Evolutionary conservation across 164 flowering plant genomes (phyloP).

Genomic region (Chimonanthus salicifolius): DNA sequence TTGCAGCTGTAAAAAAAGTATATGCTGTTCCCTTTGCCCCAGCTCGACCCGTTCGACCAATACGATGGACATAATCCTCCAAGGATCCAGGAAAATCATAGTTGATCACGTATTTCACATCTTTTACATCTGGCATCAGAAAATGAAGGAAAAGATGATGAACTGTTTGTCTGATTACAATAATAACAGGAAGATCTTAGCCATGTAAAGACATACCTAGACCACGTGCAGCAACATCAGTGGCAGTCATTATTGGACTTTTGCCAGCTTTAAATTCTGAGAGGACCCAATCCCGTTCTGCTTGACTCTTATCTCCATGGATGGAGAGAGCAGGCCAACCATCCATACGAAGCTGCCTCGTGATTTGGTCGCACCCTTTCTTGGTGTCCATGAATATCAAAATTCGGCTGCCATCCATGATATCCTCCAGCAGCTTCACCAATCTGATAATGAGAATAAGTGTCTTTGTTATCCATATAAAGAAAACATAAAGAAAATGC

Average conservation of each 20-base stretch:
- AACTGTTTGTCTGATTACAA: background rate
- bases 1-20: slow-evolving; percentile 90
- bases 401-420: slow-evolving; percentile 98
- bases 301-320: slow-evolving; percentile 98
- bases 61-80: slow-evolving; percentile 95
- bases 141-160: background rate
- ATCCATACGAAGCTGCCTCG: slow-evolving; percentile 98
- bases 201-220: slow-evolving; percentile 46
- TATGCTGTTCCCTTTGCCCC: slow-evolving; percentile 98
- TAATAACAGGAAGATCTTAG: background rate
- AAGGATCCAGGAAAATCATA: slow-evolving; percentile 96
- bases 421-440: slow-evolving; percentile 90
- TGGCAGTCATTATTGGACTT: slow-evolving; percentile 98
- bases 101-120: slow-evolving; percentile 85
- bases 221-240: slow-evolving; percentile 99
- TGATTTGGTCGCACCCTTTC: slow-evolving; percentile 93
- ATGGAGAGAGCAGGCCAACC: slow-evolving; percentile 99
- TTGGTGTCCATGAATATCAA: slow-evolving; percentile 97
- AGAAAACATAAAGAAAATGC: background rate
- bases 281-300: slow-evolving; percentile 99
- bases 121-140: slow-evolving; percentile 79
- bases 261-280: slow-evolving; percentile 96
- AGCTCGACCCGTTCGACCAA: slow-evolving; percentile 94
- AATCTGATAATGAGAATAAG: slow-evolving; percentile 34
- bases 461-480: background rate